Evolutionary conservation across 2,329 filamentous ascomycete genomes (phyloP).

Genomic region (Botrytis fragariae): DNA sequence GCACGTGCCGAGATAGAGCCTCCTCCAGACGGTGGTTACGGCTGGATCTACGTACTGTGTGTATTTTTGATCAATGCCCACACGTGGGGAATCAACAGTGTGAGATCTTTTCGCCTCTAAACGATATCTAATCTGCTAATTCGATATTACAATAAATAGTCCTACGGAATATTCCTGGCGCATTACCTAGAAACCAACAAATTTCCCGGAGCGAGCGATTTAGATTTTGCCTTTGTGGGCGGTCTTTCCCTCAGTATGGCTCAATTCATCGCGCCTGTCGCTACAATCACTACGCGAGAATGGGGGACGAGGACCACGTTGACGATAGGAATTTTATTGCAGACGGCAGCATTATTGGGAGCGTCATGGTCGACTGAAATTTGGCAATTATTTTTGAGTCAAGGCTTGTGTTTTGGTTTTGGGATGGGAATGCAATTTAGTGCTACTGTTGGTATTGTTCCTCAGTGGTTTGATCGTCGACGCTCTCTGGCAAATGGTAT

Average conservation of each 20-base stretch:
- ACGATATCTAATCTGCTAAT: background rate
- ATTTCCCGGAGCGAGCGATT: background rate
- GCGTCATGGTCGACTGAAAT: background rate
- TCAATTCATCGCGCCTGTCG: background rate
- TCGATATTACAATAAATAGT: background rate
- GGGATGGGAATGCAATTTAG: background rate
- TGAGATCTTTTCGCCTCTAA: background rate
- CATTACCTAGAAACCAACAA: background rate
- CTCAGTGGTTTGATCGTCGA: background rate
- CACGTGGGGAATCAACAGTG: background rate
- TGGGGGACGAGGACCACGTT: background rate
- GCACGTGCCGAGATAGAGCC: background rate
- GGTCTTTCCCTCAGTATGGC: background rate
- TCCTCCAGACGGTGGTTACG: background rate
- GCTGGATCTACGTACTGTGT: background rate
- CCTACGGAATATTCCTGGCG: background rate
- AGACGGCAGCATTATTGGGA: background rate
- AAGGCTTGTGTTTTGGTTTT: background rate
- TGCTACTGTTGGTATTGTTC: background rate
- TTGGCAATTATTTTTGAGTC: background rate
- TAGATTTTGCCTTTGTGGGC: background rate
- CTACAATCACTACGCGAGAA: background rate
- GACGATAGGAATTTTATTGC: background rate
- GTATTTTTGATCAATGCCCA: background rate
- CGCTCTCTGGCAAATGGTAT: background rate